Evolutionary conservation across 2,329 filamentous ascomycete genomes (phyloP).

Genomic region (Aspergillus calidoustus): DNA sequence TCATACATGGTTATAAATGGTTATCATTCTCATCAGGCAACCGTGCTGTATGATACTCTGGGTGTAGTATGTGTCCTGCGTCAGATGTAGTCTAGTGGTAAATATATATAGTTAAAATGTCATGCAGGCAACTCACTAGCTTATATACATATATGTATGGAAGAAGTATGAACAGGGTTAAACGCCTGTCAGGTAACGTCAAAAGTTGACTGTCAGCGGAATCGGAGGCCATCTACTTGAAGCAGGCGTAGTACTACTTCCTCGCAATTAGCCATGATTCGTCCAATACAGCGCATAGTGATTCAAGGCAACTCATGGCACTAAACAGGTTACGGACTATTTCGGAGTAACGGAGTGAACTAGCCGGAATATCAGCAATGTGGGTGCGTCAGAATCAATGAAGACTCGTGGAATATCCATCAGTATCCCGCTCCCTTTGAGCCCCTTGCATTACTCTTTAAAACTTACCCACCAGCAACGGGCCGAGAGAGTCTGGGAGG

Average conservation of each 20-base stretch:
- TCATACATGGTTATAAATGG: not conserved
- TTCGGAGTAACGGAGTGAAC: not conserved
- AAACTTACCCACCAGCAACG: not conserved
- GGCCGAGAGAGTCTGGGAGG: not conserved
- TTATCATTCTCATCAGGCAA: not conserved
- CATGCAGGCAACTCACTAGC: too few relatives aligned
- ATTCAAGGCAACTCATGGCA: not conserved
- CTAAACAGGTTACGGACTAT: not conserved
- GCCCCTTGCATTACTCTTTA: not conserved
- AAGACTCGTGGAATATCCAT: not conserved
- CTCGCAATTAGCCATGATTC: too few relatives aligned
- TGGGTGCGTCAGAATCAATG: not conserved
- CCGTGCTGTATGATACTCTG: not conserved
- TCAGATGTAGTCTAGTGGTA: not conserved
- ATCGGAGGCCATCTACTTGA: too few relatives aligned
- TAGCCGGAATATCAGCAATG: not conserved
- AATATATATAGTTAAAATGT: not conserved
- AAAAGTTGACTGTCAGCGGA: too few relatives aligned
- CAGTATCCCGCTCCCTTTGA: not conserved
- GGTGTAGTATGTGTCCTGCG: not conserved
- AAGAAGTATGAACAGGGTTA: too few relatives aligned
- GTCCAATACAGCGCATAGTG: not conserved
- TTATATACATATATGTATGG: too few relatives aligned
- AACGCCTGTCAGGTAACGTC: too few relatives aligned
- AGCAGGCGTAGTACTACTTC: too few relatives aligned